Conservation (phyloP, 2,329 filamentous ascomycete genomes). For the Fusarium liriodendri region DNA sequence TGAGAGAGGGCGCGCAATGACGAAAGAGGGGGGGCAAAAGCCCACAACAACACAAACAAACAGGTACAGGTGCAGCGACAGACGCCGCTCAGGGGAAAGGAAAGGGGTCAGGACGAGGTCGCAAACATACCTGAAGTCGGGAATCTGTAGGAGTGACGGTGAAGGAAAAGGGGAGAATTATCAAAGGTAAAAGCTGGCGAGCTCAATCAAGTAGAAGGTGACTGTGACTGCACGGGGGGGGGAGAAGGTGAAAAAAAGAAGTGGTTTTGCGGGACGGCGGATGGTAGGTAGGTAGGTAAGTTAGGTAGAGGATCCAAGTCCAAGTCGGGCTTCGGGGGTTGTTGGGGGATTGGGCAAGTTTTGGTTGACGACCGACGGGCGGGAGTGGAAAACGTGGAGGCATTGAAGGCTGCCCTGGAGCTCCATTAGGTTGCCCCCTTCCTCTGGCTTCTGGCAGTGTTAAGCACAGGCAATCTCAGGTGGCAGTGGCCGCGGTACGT, state of each 20-base stretch:
- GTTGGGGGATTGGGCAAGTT: constrained; percentile 46
- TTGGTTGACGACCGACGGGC: constrained; percentile 42
- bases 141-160: constrained; percentile 20
- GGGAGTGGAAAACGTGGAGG: constrained; percentile 47
- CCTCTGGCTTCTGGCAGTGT: constrained; percentile 9
- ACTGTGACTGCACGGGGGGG: constrained; percentile 34
- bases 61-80: constrained; percentile 13
- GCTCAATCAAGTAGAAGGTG: constrained; percentile 33
- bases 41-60: constrained; percentile 41
- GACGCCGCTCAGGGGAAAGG: constrained; percentile 4
- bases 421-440: not conserved
- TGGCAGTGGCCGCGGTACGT: constrained; percentile 11
- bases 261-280: constrained; percentile 40
- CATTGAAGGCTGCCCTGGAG: constrained; percentile 35
- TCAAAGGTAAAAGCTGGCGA: constrained; percentile 30
- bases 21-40: constrained; percentile 53
- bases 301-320: constrained; percentile 19
- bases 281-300: constrained; percentile 27
- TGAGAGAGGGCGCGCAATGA: too few species aligned
- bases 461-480: not conserved
- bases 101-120: constrained; percentile 1
- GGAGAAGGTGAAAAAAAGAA: constrained; percentile 44
- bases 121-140: constrained; percentile 40
- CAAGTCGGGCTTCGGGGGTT: constrained; percentile 38
- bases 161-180: constrained; percentile 31